Evolutionary conservation across 352 stramenopile species (phyloP), one percentile per base, ranked within the genome.

Genomic region (Globisporangium paroecandrum): DNA sequence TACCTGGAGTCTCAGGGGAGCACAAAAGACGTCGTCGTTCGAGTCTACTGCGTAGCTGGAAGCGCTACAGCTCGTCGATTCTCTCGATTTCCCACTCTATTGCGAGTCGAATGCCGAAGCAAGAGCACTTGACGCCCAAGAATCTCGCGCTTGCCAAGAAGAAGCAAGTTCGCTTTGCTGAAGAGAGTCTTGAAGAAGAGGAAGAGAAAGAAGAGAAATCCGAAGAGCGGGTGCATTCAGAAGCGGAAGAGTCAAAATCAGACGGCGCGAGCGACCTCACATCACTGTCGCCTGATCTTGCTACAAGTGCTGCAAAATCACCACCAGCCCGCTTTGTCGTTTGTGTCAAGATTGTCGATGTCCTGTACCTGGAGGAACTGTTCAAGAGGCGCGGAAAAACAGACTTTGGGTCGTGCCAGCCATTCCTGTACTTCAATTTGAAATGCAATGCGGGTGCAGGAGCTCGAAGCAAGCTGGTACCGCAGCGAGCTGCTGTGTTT

Each of bases 1-100:
- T 95, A 0, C 87, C 87, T 34, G 87, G 87, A 4, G 78, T 76
- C 41, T 95, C 87, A 4, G 79, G 76, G 0, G 87, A 92, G 27
- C 87, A 94, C 62, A 85, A 85, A 34, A 72, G 85, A 7, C 81
- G 86, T 4, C 79, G 85, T 3, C 72, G 86, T 6, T 78, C 87
- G 24, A 92, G 79, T 56, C 69, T 95, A 51, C 63, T 95, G 56
- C 79, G 83, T 8, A 91, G 81, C 60, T 95, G 87, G 87, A 93
- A 93, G 62, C 73, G 77, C 18, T 94, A 90, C 69, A 92, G 90
- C 56, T 78, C 78, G 1, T 85, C 78, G 0, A 90, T 94, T 29
- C 66, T 87, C 15, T 88, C 77, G 64, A 81, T 91, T 69, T 90
- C 85, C 0, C 75, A 83, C 36, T 68, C 81, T n/a, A 62, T 89